These are phyloP conservation scores for Tolypocladium tundrense DNA, from an alignment of 2,329 filamentous ascomycete genomes.

Conservation along the genomic window DNA sequence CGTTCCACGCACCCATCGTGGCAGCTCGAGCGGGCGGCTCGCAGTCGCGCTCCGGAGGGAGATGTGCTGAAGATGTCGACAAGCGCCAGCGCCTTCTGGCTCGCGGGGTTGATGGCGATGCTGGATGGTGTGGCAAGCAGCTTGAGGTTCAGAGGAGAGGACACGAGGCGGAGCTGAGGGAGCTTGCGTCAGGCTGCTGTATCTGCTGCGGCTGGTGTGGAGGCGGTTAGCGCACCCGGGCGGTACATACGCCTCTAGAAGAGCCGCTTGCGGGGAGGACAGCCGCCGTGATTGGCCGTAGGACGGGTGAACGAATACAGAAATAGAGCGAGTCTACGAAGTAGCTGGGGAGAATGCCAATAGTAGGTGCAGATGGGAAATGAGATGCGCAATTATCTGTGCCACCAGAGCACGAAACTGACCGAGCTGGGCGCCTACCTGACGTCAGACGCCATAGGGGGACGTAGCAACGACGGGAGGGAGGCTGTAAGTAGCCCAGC, in stretches of 20 bases:
- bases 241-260: background rate
- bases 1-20: constrained; percentile 31
- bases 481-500: no score
- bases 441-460: no score
- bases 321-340: no score
- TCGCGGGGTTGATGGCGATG: background rate
- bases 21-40: constrained; percentile 7
- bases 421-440: no score
- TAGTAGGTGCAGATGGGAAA: no score
- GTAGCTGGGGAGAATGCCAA: no score
- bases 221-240: background rate
- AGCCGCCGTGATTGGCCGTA: background rate
- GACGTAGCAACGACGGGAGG: no score
- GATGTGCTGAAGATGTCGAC: background rate
- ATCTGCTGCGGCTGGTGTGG: background rate
- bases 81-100: background rate
- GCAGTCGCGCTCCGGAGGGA: background rate
- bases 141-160: background rate
- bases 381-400: no score
- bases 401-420: no score
- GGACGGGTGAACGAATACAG: no score
- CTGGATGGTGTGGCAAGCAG: background rate
- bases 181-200: constrained; percentile 6
- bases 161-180: constrained; percentile 2
- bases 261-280: background rate